Conservation (phyloP, 2,329 filamentous ascomycete species). For the Penicillium sp. region DNA sequence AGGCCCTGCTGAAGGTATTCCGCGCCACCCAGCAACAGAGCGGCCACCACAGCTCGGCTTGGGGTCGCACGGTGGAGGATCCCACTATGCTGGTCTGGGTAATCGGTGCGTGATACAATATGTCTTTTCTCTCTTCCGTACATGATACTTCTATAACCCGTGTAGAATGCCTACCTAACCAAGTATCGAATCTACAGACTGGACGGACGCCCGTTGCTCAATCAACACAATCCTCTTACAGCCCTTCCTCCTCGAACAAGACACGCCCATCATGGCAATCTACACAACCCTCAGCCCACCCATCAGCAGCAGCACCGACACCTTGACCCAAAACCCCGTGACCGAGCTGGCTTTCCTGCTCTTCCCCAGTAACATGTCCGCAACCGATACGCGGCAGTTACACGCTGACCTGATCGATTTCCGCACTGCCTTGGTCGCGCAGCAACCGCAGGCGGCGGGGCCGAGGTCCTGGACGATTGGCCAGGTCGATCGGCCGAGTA, state of each 20-base stretch:
- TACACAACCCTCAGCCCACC: constrained; percentile 37
- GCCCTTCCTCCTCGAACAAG: constrained; percentile 29
- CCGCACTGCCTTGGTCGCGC: constrained; percentile 34
- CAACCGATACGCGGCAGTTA: constrained; percentile 31
- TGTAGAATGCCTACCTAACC: neutral
- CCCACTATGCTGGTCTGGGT: constrained; percentile 40
- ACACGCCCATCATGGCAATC: constrained; percentile 25
- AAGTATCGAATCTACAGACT: constrained; percentile 26
- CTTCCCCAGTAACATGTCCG: constrained; percentile 41
- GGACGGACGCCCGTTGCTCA: constrained; percentile 35
- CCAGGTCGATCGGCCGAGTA: constrained; percentile 40
- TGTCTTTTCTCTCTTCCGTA: neutral
- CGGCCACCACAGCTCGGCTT: constrained; percentile 38
- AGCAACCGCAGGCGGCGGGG: constrained; percentile 31
- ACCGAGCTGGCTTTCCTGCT: constrained; percentile 54
- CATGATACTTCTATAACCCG: neutral
- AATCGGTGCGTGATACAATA: constrained; percentile 32
- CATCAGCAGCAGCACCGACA: constrained; percentile 27
- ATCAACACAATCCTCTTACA: constrained; percentile 20
- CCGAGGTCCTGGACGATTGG: constrained; percentile 39
- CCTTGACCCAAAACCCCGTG: constrained; percentile 44
- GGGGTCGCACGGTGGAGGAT: constrained; percentile 43
- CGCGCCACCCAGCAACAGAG: constrained; percentile 34
- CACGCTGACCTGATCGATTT: constrained; percentile 43
- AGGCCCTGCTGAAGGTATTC: constrained; percentile 32